These are phyloP conservation scores for Boletus vermiculosoides DNA, from an alignment of 768 basidiomycete genomes.

Conservation along the genomic window DNA sequence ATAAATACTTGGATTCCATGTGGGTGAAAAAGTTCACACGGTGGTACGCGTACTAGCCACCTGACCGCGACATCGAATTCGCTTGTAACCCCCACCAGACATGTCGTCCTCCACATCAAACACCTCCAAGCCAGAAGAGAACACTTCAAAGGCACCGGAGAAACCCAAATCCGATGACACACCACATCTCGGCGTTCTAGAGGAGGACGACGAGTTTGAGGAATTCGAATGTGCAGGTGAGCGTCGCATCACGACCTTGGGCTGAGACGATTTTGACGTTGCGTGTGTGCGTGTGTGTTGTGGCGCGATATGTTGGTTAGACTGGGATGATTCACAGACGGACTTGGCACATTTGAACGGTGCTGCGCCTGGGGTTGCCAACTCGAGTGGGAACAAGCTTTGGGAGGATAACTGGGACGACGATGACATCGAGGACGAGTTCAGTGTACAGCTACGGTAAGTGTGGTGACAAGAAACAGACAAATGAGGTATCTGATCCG, in stretches of 20 bases:
- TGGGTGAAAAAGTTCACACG: constrained; percentile 23
- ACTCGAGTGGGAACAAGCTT: constrained; percentile 82
- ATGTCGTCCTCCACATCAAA: constrained; percentile 47
- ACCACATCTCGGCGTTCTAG: constrained; percentile 80
- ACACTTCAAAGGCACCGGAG: constrained; percentile 27
- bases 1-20: not conserved
- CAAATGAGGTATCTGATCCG: not conserved
- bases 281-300: not conserved
- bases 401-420: constrained; percentile 99
- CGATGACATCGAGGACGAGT: constrained; percentile 97
- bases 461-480: constrained; percentile 21
- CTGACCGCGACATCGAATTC: not conserved
- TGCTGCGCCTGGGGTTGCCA: constrained; percentile 69
- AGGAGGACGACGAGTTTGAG: constrained; percentile 98
- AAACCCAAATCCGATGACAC: constrained; percentile 47
- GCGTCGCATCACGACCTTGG: constrained; percentile 12
- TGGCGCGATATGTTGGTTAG: constrained; percentile 38
- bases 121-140: constrained; percentile 43
- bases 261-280: not conserved
- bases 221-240: constrained; percentile 85
- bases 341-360: constrained; percentile 77
- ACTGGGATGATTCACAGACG: constrained; percentile 86
- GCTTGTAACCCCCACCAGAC: not conserved
- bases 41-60: constrained; percentile 9
- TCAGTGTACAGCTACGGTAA: constrained; percentile 91